These are phyloP conservation scores for Colletotrichum eleusines DNA, from an alignment of 2,329 filamentous ascomycete genomes.

Conservation along the genomic window DNA sequence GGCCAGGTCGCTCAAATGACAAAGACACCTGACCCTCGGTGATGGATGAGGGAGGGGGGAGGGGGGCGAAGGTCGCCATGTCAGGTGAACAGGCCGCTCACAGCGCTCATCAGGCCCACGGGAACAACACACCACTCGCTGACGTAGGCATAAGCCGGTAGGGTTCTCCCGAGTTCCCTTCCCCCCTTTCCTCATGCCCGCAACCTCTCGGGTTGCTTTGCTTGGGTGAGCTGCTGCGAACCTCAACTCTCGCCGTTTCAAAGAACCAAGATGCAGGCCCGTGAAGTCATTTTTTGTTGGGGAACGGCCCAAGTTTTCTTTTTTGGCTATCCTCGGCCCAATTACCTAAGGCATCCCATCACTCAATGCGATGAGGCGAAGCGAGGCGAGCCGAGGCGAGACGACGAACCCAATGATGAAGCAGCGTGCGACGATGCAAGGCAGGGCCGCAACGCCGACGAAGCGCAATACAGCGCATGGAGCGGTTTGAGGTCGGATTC, in stretches of 20 bases:
- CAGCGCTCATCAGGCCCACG: slow-evolving; percentile 35
- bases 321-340: slow-evolving; percentile 31
- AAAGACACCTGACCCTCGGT: slow-evolving; percentile 41
- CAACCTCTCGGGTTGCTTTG: slow-evolving; percentile 4
- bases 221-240: slow-evolving; percentile 3
- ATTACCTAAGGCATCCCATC: slow-evolving; percentile 21
- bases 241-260: slow-evolving; percentile 36
- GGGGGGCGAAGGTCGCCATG: slow-evolving; percentile 12
- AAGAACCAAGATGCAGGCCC: slow-evolving; percentile 21
- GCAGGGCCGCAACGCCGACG: slow-evolving; percentile 36
- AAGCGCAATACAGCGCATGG: slow-evolving; percentile 28
- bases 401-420: slow-evolving; percentile 21
- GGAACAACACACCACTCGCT: slow-evolving; percentile 40
- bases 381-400: slow-evolving; percentile 15
- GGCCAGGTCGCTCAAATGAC: slow-evolving; percentile 35
- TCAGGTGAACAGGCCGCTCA: slow-evolving; percentile 41
- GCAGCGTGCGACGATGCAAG: slow-evolving; percentile 34
- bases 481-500: slow-evolving; percentile 31
- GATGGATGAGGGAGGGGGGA: slow-evolving; percentile 23
- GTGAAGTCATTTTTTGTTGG: slow-evolving; percentile 21
- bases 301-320: neutral
- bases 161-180: slow-evolving; percentile 22
- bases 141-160: slow-evolving; percentile 32
- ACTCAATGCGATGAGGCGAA: slow-evolving; percentile 26
- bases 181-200: slow-evolving; percentile 18